Percentiles rank a stretch among this genome's conserved stretches.
phyloP scores from a whole-genome alignment of 1,284 basidiomycete species.

The Ceratobasidium sp. region DNA sequence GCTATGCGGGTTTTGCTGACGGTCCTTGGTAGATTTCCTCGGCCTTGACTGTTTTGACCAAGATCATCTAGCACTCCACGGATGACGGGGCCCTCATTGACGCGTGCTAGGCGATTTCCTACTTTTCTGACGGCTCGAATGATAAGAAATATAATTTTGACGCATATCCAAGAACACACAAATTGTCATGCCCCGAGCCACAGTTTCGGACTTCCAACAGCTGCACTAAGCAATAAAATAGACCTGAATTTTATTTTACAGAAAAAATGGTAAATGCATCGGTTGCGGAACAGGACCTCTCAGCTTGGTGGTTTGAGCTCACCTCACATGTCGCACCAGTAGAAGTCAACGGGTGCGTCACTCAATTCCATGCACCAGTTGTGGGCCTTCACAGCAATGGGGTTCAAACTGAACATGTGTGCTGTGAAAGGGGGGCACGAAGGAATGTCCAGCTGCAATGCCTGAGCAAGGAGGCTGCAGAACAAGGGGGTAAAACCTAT shows the following conservation, averaged over 20 bases:
- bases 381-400: neutral
- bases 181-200: no score
- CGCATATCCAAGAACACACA: no score
- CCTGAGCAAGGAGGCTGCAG: neutral
- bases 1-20: no score
- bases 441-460: neutral
- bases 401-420: neutral
- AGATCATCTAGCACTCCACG: conserved; percentile 94
- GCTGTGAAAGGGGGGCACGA: neutral
- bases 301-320: no score
- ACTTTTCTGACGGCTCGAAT: conserved; percentile 98
- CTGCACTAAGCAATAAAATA: no score
- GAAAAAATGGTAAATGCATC: no score
- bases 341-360: no score
- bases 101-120: conserved; percentile 99
- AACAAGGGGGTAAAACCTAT: neutral
- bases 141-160: conserved; percentile 76
- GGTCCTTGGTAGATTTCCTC: conserved; percentile 83
- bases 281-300: no score
- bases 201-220: no score
- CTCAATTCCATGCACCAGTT: neutral
- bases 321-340: no score
- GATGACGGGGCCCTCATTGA: conserved; percentile 99
- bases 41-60: conserved; percentile 94
- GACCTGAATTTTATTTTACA: no score